Evolutionary conservation across 108 stramenopile genomes (phyloP).

Genomic region (Nitzschia sp.): DNA sequence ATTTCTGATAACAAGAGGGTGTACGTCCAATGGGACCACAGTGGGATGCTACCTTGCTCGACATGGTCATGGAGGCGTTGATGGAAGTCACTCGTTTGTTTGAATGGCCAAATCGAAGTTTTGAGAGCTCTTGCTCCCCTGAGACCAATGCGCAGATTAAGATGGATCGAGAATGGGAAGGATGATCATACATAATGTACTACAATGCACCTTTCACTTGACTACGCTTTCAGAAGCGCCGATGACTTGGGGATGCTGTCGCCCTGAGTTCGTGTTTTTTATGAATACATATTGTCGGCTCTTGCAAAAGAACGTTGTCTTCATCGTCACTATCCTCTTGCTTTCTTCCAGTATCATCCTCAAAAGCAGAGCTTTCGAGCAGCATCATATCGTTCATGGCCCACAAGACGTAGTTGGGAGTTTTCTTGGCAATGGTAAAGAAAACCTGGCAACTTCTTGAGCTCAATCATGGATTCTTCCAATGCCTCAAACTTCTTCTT

Average conservation of each 20-base stretch:
- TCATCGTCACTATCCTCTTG: constrained; percentile 52
- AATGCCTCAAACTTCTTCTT: constrained; percentile 62
- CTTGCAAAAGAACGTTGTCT: constrained; percentile 61
- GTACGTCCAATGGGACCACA: constrained; percentile 34
- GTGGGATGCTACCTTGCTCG: constrained; percentile 29
- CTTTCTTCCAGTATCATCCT: constrained; percentile 27
- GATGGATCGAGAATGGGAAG: constrained; percentile 3
- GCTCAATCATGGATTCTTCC: constrained; percentile 31
- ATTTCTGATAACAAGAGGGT: not conserved
- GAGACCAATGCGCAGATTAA: constrained; percentile 15
- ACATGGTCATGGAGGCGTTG: constrained; percentile 6
- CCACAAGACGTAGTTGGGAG: constrained; percentile 69
- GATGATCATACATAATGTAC: too few species aligned
- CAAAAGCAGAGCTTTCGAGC: constrained; percentile 12
- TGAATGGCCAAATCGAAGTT: constrained; percentile 15
- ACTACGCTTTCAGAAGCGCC: too few species aligned
- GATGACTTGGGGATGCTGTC: too few species aligned
- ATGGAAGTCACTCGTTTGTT: constrained; percentile 24
- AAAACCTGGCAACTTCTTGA: constrained; percentile 54
- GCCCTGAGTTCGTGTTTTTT: too few species aligned
- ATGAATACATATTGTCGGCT: too few species aligned
- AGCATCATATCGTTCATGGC: constrained; percentile 67
- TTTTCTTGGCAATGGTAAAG: constrained; percentile 61
- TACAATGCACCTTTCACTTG: too few species aligned
- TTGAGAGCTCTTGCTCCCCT: constrained; percentile 19